Conservation (phyloP, 176 grass and related monocot genomes). For the Hordeum vulgare region MorexV3_pseudomolecules_assembly NC_058520.1:531616770-531617269, state of each 20-base stretch:
- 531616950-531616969: neutral
- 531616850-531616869: neutral
- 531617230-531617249: too few relatives aligned
- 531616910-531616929: neutral
- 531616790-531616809: too few relatives aligned
- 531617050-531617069: neutral
- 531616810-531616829: neutral
- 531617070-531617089: neutral
- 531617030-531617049: neutral
- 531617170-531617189: neutral
- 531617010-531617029: neutral
- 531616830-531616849: neutral
- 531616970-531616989: neutral
- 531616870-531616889: neutral
- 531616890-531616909: neutral
- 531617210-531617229: neutral
- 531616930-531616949: neutral
- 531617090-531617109: neutral
- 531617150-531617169: neutral
- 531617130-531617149: neutral
- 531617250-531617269: too few relatives aligned
- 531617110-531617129: too few relatives aligned
- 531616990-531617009: neutral
- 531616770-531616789: too few relatives aligned
- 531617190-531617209: neutral